Base-by-base conservation (phyloP, 768 basidiomycete species). In the Kwoniella mangroviensis region DNA sequence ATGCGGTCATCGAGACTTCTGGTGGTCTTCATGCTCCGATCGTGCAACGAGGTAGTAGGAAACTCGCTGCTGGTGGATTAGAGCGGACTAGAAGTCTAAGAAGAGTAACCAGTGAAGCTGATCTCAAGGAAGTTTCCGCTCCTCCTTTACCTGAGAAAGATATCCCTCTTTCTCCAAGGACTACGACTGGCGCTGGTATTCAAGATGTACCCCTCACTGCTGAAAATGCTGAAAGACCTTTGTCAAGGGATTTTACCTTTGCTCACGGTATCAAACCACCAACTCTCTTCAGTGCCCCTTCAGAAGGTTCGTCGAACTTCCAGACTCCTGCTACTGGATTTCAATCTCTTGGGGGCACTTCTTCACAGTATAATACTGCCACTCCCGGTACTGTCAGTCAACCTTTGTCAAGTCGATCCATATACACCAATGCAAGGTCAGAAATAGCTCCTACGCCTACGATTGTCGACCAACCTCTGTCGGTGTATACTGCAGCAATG, bases 221-320 rank as follows among this genome's bases (percentile, higher is more conserved):
- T 24, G 73, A 75, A 21, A 69, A 52, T 19, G 75, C 77, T 24
- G 54, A 66, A 28, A 42, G 74, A 41, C 73, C 75, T 10, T n/a
- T 54, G 17, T 79, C 77, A n/a, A 49, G 79, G 43, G 79, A 79
- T 60, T 81, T 81, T 53, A 77, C 76, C 3, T 81, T 81, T 61
- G 77, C 77, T 13, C 64, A 75, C 21, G 79, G 79, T 49, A 69
- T 74, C 34, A 66, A 67, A 40, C 79, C 77, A 3, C 79, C 77
- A 12, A 40, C 69, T 10, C 65, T 78, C 3, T 59, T 17, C 28
- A 19, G 19, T 26, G 24, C 68, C 2, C 43, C 68, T 22, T 58
- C 61, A 12, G 56, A 64, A 26, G 56, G 42, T 11, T 22, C 26
- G 21, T 62, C 60, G 13, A 59, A 15, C 21, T 68, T 68, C 4